Conservation (phyloP, 345 rosid genomes). For the Microcos paniculata region DNA sequence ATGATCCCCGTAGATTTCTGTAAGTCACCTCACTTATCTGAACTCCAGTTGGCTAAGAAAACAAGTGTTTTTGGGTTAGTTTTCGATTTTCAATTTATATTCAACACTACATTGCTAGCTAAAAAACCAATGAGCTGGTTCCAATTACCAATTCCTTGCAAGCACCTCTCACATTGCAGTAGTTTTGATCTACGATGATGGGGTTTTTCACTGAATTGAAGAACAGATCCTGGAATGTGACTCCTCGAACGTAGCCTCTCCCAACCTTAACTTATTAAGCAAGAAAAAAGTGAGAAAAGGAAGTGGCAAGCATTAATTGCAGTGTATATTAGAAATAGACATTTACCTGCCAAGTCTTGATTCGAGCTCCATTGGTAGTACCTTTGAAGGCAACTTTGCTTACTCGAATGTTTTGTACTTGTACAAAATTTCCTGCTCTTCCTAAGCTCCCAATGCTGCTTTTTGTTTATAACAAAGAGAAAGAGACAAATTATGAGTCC, state of each 20-base stretch:
- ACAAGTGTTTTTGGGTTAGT: neutral
- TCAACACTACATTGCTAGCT: neutral
- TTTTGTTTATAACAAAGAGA: neutral
- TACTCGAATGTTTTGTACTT: constrained; percentile 33
- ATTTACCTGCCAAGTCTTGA: constrained; percentile 54
- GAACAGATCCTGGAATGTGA: constrained; percentile 25
- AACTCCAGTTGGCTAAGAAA: constrained; percentile 32
- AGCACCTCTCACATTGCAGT: constrained; percentile 28
- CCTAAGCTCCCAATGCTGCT: constrained; percentile 46
- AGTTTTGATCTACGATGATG: constrained; percentile 39
- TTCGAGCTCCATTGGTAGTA: constrained; percentile 42
- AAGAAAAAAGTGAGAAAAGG: neutral
- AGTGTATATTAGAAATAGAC: too few species aligned
- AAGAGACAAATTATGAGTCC: neutral
- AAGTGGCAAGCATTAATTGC: too few species aligned
- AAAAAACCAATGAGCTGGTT: neutral
- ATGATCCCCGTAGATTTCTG: constrained; percentile 26
- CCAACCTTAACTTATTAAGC: constrained; percentile 25
- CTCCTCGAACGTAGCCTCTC: constrained; percentile 27
- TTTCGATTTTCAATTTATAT: neutral
- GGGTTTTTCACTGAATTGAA: constrained; percentile 33
- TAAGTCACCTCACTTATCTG: constrained; percentile 31
- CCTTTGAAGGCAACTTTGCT: constrained; percentile 22
- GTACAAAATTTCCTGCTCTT: constrained; percentile 31
- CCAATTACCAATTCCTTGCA: constrained; percentile 31